Conservation (phyloP, 2,329 filamentous ascomycete genomes). For the Ascochyta fabae region DNA sequence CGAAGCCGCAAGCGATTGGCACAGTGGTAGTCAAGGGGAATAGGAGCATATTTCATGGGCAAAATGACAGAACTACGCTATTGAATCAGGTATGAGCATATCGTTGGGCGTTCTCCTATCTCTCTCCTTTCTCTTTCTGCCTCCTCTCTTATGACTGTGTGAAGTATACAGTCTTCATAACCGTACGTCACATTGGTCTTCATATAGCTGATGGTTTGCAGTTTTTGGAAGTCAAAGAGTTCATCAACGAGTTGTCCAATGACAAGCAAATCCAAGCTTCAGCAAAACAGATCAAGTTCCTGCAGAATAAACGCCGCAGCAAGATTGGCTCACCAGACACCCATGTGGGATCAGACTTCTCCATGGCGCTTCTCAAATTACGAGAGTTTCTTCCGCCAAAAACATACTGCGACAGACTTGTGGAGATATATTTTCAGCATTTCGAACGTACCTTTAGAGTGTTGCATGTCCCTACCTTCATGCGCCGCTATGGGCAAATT, state of each 20-base stretch:
- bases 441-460: slow-evolving; percentile 37
- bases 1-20: slow-evolving; percentile 18
- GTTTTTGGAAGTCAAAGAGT: slow-evolving; percentile 27
- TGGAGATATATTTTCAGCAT: slow-evolving; percentile 25
- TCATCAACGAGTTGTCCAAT: slow-evolving; percentile 20
- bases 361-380: slow-evolving; percentile 26
- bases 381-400: slow-evolving; percentile 29
- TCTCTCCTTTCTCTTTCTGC: background rate
- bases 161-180: too few relatives aligned
- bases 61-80: slow-evolving; percentile 28
- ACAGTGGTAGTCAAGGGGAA: slow-evolving; percentile 28
- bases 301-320: slow-evolving; percentile 22
- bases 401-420: slow-evolving; percentile 29
- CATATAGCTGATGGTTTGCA: slow-evolving; percentile 11
- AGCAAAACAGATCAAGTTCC: slow-evolving; percentile 26
- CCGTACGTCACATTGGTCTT: background rate
- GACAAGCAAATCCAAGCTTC: slow-evolving; percentile 23
- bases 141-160: too few relatives aligned
- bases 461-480: slow-evolving; percentile 34
- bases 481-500: slow-evolving; percentile 29
- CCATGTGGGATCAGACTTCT: slow-evolving; percentile 15
- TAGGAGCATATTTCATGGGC: slow-evolving; percentile 27
- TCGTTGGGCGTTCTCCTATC: too few relatives aligned
- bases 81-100: slow-evolving; percentile 28
- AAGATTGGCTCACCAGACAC: slow-evolving; percentile 20